Base-by-base conservation (phyloP, 2,329 filamentous ascomycete species). In the Fusarium ramigenum region DNA sequence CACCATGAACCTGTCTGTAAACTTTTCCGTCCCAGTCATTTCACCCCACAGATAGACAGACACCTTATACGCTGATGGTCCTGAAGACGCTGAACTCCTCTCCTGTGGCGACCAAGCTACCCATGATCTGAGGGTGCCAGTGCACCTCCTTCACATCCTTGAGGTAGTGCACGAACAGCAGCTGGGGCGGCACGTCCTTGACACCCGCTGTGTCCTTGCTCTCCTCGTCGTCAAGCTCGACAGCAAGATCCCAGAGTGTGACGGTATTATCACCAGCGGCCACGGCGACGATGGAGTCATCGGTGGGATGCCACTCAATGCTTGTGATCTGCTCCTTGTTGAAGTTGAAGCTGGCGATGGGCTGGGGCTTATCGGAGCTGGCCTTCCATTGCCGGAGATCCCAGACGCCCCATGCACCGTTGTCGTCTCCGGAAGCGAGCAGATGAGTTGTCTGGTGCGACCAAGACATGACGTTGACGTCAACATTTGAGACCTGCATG, bases 381-480 rank as follows among this genome's bases (percentile, higher is more conserved):
- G 81, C 82, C 85, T 97, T 98, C 96, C 96, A 98, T 82, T 97
- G 93, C 60, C 96, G 90, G 79, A 99, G 85, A 82, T 99, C 96
- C 96, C 96, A 99, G 30, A 98, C 95, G 3, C 89, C 95, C 94
- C 96, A 98, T 60, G 92, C 91, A 42, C 96, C 96, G 80, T 98
- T 94, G 79, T 99, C 96, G 71, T 93, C 95, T 49, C 96, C 96
- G 0, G 95, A 95, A 3, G 96, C 96, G 40, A 99, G 90, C 40
- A 99, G 89, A 82, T 98, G 95, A 28, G 91, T 90, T 2, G 95
- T 97, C 83, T 95, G 92, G 49, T 89, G 90, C 42, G 95, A 97
- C 96, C 96, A 99, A 69, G 93, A 96, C 84, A 98, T 93, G 70
- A 99, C 96, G 80, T 99, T 99, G 79, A 98, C 94, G 79, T 99